Evolutionary conservation across 2,329 filamentous ascomycete genomes (phyloP).

Genomic region (Aspergillus proliferans): DNA sequence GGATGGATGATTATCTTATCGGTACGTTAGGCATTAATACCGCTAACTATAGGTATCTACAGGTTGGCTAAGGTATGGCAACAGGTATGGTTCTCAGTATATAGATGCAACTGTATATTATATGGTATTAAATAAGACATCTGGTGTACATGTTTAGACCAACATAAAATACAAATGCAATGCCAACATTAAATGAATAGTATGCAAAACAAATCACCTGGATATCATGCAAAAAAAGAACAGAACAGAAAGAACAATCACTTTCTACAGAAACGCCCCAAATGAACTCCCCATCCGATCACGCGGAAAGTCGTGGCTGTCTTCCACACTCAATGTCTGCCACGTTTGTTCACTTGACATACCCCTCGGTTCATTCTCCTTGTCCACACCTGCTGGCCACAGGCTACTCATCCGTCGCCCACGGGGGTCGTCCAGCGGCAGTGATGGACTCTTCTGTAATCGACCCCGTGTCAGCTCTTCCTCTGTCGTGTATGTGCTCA

Average conservation of each 20-base stretch:
- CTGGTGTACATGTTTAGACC: no score
- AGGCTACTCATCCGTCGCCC: conserved; percentile 17
- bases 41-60: background rate
- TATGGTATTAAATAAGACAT: no score
- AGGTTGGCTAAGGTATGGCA: no score
- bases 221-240: background rate
- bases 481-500: background rate
- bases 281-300: background rate
- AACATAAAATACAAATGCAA: no score
- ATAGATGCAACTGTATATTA: no score
- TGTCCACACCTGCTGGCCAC: conserved; percentile 14
- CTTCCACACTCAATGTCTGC: background rate
- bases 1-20: background rate
- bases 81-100: no score
- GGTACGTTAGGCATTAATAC: background rate
- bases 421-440: conserved; percentile 8
- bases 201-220: no score
- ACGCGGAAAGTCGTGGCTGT: background rate
- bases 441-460: conserved; percentile 13
- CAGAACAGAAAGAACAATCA: background rate
- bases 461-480: background rate
- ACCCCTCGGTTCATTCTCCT: conserved; percentile 2
- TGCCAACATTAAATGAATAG: background rate
- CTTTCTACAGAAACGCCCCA: background rate
- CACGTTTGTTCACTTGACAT: background rate